Evolutionary conservation across 2,329 filamentous ascomycete genomes (phyloP).

Genomic region (Neobulgaria alba): DNA sequence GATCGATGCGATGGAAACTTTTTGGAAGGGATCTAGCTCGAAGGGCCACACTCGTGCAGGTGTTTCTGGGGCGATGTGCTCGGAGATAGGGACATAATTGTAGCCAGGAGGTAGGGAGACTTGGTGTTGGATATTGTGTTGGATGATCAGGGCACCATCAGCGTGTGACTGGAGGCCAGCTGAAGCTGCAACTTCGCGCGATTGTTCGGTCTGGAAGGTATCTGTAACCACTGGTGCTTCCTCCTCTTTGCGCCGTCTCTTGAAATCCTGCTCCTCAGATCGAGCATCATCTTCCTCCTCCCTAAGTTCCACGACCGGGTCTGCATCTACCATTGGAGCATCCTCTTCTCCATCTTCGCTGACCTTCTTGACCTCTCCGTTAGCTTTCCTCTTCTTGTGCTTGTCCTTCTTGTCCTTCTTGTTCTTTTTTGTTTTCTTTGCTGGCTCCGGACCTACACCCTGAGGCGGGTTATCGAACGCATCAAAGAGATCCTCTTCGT

Average conservation of each 20-base stretch:
- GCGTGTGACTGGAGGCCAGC: conserved; percentile 27
- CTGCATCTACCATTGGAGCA: conserved; percentile 47
- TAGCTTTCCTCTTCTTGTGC: conserved; percentile 80
- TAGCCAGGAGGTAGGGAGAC: conserved; percentile 91
- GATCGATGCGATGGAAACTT: conserved; percentile 88
- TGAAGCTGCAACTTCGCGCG: conserved; percentile 70
- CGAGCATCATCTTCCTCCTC: conserved; percentile 3
- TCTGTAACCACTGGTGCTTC: conserved; percentile 82
- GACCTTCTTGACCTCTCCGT: conserved; percentile 62
- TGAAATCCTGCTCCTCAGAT: conserved; percentile 44
- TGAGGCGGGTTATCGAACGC: conserved; percentile 65
- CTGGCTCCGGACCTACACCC: conserved; percentile 29
- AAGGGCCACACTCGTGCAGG: conserved; percentile 83
- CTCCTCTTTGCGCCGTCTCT: conserved; percentile 52
- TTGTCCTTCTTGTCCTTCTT: conserved; percentile 46
- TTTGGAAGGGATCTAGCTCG: conserved; percentile 94
- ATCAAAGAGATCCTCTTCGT: conserved; percentile 76
- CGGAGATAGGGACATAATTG: conserved; percentile 87
- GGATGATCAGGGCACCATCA: conserved; percentile 62
- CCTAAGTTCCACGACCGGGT: conserved; percentile 13
- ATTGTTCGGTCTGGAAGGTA: conserved; percentile 89
- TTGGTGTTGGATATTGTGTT: conserved; percentile 97
- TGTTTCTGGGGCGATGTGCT: conserved; percentile 82
- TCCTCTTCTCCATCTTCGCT: conserved; percentile 51
- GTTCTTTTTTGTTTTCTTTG: conserved; percentile 27